Percentiles rank a stretch among this genome's conserved stretches.
These are phyloP conservation scores for Flaveria robusta DNA, from an alignment of 129 eudicot species.

Conservation along the genomic window DNA sequence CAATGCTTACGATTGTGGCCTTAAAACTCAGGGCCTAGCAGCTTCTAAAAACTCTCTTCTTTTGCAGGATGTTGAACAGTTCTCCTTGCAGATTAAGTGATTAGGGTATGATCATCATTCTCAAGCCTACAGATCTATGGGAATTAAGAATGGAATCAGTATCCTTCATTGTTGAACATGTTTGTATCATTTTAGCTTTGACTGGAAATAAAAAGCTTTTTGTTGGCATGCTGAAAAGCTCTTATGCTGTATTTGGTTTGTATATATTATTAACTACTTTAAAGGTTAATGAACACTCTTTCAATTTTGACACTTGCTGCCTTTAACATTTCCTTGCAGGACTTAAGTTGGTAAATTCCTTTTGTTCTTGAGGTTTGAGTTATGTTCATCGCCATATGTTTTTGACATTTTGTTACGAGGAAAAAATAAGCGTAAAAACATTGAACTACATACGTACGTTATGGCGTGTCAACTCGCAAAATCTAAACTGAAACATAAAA, in stretches of 20 bases:
- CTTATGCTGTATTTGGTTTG: constrained; percentile 5
- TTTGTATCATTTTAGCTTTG: constrained; percentile 18
- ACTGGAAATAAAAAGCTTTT: constrained; percentile 24
- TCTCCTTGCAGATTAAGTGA: neutral
- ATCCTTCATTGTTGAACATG: constrained; percentile 15
- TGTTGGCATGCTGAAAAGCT: constrained; percentile 32
- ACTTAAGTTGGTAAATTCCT: no score
- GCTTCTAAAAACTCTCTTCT: neutral
- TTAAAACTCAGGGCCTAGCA: neutral
- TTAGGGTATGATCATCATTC: neutral
- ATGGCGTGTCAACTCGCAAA: no score
- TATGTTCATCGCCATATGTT: no score
- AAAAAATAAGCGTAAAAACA: no score
- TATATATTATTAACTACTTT: constrained; percentile 15
- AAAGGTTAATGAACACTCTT: constrained; percentile 18
- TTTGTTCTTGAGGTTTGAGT: no score
- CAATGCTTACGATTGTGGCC: neutral
- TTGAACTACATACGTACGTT: no score
- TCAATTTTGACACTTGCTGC: neutral
- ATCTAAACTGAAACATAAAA: no score
- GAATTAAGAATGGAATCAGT: neutral
- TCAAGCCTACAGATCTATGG: constrained; percentile 3
- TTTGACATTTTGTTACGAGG: no score
- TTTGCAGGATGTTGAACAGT: constrained; percentile 35
- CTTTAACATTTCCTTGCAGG: neutral